phyloP scores from a whole-genome alignment of 2,329 filamentous ascomycete genomes.

The Aspergillus fischeri region DNA sequence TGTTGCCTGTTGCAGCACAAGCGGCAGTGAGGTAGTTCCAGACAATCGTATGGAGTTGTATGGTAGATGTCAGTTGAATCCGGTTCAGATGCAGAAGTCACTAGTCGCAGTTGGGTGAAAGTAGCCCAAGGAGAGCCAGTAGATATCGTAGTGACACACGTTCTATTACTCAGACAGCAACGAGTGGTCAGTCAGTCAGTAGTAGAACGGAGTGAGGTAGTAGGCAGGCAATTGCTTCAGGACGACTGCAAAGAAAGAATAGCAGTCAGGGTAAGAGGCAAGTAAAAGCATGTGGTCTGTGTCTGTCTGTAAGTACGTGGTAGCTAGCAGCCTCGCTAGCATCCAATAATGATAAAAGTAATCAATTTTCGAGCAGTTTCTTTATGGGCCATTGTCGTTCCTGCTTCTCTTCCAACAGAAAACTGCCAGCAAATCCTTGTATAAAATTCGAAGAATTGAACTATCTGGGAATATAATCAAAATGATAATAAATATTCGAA shows the following conservation, averaged over 20 bases:
- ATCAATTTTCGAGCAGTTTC: background rate
- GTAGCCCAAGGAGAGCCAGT: background rate
- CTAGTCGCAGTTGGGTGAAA: background rate
- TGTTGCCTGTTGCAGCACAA: background rate
- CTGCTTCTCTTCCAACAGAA: background rate
- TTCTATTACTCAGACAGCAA: background rate
- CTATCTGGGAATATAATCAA: background rate
- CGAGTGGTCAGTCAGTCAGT: background rate
- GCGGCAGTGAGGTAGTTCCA: background rate
- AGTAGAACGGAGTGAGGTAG: background rate
- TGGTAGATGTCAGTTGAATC: background rate
- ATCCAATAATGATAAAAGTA: background rate
- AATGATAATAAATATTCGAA: conserved; percentile 12
- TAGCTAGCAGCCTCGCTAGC: background rate
- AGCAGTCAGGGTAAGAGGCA: background rate
- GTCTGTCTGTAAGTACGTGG: background rate
- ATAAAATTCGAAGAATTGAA: background rate
- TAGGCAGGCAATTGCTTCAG: background rate
- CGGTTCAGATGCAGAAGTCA: background rate
- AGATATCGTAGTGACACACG: background rate
- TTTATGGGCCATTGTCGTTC: background rate
- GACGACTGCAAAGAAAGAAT: background rate
- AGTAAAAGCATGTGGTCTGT: background rate
- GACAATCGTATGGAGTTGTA: background rate
- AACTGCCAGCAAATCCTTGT: background rate